phyloP scores from a whole-genome alignment of 2,329 filamentous ascomycete species.

The Diaporthe nobilis region DNA sequence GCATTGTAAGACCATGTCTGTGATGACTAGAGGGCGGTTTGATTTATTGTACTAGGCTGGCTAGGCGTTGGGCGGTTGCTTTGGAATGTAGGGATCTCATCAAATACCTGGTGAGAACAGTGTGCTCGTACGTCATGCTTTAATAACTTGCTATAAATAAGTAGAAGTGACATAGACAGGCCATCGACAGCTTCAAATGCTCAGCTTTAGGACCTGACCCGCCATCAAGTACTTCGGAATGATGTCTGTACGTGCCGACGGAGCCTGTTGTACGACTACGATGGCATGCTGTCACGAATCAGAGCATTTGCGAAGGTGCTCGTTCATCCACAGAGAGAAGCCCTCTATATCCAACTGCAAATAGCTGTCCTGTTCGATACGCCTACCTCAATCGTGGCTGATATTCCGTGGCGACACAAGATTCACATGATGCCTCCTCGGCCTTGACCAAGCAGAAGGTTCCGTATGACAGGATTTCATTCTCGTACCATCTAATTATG shows the following conservation, averaged over 20 bases:
- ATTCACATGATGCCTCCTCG: neutral
- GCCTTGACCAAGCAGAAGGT: neutral
- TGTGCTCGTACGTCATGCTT: neutral
- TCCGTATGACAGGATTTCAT: neutral
- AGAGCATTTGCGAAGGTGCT: too few relatives aligned
- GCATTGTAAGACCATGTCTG: conserved; percentile 57
- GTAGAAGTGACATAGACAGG: neutral
- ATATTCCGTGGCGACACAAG: neutral
- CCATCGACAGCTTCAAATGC: neutral
- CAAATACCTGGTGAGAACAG: neutral
- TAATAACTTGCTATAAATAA: neutral
- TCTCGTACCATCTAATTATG: neutral
- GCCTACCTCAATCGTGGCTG: too few relatives aligned
- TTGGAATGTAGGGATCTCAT: neutral
- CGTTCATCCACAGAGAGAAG: too few relatives aligned
- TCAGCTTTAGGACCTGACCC: too few relatives aligned
- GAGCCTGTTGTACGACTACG: too few relatives aligned
- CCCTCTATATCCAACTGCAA: too few relatives aligned
- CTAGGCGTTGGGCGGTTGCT: conserved; percentile 21
- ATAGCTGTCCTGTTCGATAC: too few relatives aligned
- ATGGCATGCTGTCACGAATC: neutral
- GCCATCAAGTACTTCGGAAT: neutral
- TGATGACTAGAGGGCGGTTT: neutral
- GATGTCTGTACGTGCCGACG: too few relatives aligned
- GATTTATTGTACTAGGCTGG: neutral